Percentiles rank a stretch among this genome's conserved stretches.
Evolutionary conservation across 768 basidiomycete species (phyloP).

Genomic region (Pisolithus albus): DNA sequence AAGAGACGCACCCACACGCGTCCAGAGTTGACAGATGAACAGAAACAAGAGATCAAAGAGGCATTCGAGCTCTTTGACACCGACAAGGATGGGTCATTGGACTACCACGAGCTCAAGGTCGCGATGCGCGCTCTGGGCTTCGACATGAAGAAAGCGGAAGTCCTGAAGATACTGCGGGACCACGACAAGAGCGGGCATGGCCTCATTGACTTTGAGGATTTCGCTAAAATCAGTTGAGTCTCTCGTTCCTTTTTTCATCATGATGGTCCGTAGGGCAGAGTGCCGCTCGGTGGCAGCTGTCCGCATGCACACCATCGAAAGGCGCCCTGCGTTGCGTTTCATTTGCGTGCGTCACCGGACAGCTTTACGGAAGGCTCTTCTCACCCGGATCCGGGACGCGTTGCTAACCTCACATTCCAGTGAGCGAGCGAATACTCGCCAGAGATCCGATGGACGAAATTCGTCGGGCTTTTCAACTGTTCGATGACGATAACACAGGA

Average conservation of each 20-base stretch:
- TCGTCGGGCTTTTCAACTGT: conserved; percentile 89
- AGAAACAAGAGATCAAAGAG: conserved; percentile 95
- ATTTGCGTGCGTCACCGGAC: background rate
- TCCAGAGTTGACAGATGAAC: conserved; percentile 81
- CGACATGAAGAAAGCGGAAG: conserved; percentile 97
- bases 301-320: conserved; percentile 1
- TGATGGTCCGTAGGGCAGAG: background rate
- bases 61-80: conserved; percentile 99
- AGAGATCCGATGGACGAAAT: conserved; percentile 98
- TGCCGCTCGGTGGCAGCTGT: background rate
- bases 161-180: conserved; percentile 88
- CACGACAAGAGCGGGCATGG: conserved; percentile 78
- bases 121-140: conserved; percentile 98
- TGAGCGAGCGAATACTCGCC: conserved; percentile 89
- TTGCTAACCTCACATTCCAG: conserved; percentile 38
- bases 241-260: background rate
- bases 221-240: conserved; percentile 84
- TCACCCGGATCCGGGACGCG: background rate
- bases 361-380: background rate
- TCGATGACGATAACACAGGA: conserved; percentile 94
- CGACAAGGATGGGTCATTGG: conserved; percentile 93
- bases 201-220: conserved; percentile 90
- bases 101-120: conserved; percentile 99
- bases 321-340: background rate
- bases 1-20: conserved; percentile 68